Percentiles rank a stretch among this genome's conserved stretches.
Evolutionary conservation across 2,329 filamentous ascomycete genomes (phyloP).

Genomic region (Sporothrix mexicana): DNA sequence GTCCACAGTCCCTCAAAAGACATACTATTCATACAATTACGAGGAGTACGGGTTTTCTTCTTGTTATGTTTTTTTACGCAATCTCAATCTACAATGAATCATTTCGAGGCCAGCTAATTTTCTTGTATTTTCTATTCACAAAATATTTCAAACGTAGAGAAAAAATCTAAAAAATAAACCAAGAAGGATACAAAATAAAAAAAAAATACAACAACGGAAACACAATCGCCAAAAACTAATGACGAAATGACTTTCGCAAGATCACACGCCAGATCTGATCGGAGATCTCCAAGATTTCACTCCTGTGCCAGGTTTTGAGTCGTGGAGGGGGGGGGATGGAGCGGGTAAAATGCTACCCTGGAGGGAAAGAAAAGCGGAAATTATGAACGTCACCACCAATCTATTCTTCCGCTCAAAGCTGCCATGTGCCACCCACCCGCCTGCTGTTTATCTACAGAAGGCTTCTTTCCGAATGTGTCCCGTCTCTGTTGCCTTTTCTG

Average conservation of each 20-base stretch:
- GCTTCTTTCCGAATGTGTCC: neutral
- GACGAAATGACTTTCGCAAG: too few species aligned
- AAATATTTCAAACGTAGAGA: too few species aligned
- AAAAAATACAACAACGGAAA: neutral
- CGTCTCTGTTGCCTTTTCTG: neutral
- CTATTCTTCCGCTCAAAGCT: neutral
- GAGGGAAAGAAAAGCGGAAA: neutral
- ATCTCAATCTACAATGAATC: too few species aligned
- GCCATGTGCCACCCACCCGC: neutral
- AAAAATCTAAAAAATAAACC: neutral
- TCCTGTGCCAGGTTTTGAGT: too few species aligned
- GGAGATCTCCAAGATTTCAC: too few species aligned
- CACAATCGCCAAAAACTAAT: neutral
- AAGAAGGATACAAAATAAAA: neutral
- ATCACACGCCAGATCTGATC: too few species aligned
- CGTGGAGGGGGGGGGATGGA: too few species aligned
- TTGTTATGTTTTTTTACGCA: too few species aligned
- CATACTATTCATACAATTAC: too few species aligned
- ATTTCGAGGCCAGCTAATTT: too few species aligned
- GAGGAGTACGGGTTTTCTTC: too few species aligned
- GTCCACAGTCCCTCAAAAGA: neutral
- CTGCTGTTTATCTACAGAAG: neutral
- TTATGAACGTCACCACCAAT: constrained; percentile 16
- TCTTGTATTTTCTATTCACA: too few species aligned
- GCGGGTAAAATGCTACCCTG: neutral